Evolutionary conservation across 768 basidiomycete genomes (phyloP), one percentile per base, ranked within the genome.

Genomic region (Calocybe gangraenosa): DNA sequence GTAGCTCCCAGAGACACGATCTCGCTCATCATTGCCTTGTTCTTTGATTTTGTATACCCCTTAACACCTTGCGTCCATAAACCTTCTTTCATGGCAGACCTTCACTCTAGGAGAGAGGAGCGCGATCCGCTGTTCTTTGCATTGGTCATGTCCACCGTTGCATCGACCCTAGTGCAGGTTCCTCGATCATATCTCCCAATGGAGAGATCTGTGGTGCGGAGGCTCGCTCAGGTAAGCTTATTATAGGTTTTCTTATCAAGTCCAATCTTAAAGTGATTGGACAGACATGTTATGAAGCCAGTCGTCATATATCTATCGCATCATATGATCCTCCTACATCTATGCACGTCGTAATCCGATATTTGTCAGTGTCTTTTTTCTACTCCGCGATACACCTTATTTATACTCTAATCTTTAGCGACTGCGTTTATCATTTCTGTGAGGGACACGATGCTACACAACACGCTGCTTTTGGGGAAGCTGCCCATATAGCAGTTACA

Each of bases 1-100:
- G 79, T 93, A 42, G 86, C 90, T 8, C 86, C 88, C 15, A 75
- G 88, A 42, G 84, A 88, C 47, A 86, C 84, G 4, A 82, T 93
- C 38, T 78, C 80, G 32, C 79, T 88, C 48, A 87, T 95, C 54
- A 82, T 93, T 50, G 76, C 84, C 31, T 78, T 94, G 10, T 96
- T 92, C 69, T 95, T 94, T 60, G 92, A 94, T 62, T 95, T 90
- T 60, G 89, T 94, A 38, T 92, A 92, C 63, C 87, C 89, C 7
- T 74, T 95, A 23, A 94, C 89, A 7, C 92, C 92, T 4, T 92
- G 88, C 62, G 69, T 96, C 35, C 93, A 96, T 68, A 87, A 87
- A 58, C 90, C 90, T 20, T 88, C 87, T 1, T 93, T 93, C 62
- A 84, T 92, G 80, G 84, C 87, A n/a, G 92, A 92, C 66, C 70